Evolutionary conservation across 768 basidiomycete species (phyloP).

Genomic region (Serendipita sp.): DNA sequence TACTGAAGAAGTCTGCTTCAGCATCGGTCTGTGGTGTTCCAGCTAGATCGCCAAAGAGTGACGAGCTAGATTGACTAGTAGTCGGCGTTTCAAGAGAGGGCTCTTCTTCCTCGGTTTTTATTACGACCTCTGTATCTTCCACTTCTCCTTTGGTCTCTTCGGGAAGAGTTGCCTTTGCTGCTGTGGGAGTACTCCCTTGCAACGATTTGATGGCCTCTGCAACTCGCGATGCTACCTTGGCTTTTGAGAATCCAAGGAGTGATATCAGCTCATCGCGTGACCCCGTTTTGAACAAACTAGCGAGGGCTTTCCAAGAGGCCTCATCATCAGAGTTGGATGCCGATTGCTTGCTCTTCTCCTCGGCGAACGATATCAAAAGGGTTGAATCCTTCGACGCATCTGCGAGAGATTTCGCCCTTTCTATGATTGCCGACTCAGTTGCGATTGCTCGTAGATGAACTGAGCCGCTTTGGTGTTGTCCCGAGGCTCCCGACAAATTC

Average conservation of each 20-base stretch:
- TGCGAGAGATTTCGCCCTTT: conserved; percentile 54
- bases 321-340: conserved; percentile 20
- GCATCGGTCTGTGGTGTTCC: conserved; percentile 51
- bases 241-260: conserved; percentile 83
- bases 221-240: conserved; percentile 62
- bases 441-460: conserved; percentile 66
- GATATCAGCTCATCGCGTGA: conserved; percentile 83
- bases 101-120: background rate
- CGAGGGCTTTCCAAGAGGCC: conserved; percentile 75
- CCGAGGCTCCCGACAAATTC: conserved; percentile 41
- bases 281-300: conserved; percentile 75
- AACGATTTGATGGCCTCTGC: conserved; percentile 67
- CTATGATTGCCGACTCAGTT: conserved; percentile 59
- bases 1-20: conserved; percentile 80
- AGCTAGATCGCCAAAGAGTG: conserved; percentile 59
- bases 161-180: conserved; percentile 18
- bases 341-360: conserved; percentile 30
- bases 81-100: background rate
- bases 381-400: conserved; percentile 35
- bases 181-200: conserved; percentile 25
- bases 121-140: background rate
- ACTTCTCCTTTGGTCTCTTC: conserved; percentile 24
- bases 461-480: conserved; percentile 66
- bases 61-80: conserved; percentile 1
- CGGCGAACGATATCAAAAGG: conserved; percentile 50